A percentile compares a stretch with the other conserved stretches of the same genome.
phyloP scores from a whole-genome alignment of 139 green algal genomes.

The Ostreobium quekettii region DNA sequence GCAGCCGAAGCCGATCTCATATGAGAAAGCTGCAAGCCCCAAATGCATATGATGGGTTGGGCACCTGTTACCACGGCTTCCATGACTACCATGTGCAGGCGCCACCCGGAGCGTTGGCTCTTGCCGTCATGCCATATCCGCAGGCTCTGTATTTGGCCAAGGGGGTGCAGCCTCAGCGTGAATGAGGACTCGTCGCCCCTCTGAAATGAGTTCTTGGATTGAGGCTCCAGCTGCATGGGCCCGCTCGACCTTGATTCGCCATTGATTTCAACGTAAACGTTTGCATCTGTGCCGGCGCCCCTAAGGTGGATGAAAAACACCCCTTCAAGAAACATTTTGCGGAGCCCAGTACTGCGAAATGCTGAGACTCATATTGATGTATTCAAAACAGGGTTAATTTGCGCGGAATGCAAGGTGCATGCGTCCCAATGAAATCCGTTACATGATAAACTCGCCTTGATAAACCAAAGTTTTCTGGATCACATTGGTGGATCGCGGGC shows the following conservation, averaged over 20 bases:
- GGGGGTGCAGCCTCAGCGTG: not conserved
- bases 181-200: slow-evolving; percentile 22
- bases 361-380: no score
- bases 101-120: not conserved
- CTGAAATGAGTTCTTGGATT: slow-evolving; percentile 34
- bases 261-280: slow-evolving; percentile 45
- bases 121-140: not conserved
- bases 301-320: no score
- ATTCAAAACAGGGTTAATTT: no score
- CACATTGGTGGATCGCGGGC: no score
- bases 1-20: no score
- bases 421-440: not conserved
- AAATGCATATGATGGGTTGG: not conserved
- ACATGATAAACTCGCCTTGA: not conserved
- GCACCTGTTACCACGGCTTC: not conserved
- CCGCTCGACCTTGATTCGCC: slow-evolving; percentile 22
- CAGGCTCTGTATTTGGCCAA: not conserved
- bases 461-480: no score
- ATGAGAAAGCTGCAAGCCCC: no score
- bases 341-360: no score
- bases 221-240: slow-evolving; percentile 18
- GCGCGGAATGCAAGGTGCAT: not conserved
- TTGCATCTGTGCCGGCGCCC: slow-evolving; percentile 48
- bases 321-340: no score
- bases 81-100: not conserved